A percentile compares a stretch with the other conserved stretches of the same genome.
These are phyloP conservation scores for Eutypa lata DNA, from an alignment of 2,329 filamentous ascomycete species.

Conservation along the genomic window DNA sequence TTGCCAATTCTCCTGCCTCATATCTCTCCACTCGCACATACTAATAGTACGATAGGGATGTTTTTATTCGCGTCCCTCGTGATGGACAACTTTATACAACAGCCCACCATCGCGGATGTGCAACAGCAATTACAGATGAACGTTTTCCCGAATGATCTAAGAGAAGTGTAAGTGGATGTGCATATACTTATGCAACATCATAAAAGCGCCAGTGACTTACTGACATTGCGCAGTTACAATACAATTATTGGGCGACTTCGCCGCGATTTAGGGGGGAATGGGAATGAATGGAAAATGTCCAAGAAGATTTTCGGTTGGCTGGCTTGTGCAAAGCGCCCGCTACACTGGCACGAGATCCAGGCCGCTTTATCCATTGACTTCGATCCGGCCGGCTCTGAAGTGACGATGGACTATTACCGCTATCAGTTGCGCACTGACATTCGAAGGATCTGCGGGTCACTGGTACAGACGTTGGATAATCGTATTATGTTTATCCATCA, in stretches of 20 bases:
- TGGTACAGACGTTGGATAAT: constrained; percentile 31
- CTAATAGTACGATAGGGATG: background rate
- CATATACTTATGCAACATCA: no score
- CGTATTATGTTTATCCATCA: constrained; percentile 36
- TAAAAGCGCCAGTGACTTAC: no score
- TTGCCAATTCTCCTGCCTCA: background rate
- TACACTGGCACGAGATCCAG: constrained; percentile 41
- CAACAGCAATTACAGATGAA: background rate
- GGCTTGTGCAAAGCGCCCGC: constrained; percentile 33
- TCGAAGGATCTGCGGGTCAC: constrained; percentile 32
- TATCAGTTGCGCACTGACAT: constrained; percentile 22
- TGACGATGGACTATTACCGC: constrained; percentile 22
- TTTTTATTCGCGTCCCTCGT: background rate
- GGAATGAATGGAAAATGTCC: constrained; percentile 9
- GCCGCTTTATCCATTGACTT: constrained; percentile 31
- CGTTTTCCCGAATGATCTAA: background rate
- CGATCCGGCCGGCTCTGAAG: constrained; percentile 23
- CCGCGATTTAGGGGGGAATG: constrained; percentile 4
- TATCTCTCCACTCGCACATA: no score
- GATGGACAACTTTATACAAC: background rate
- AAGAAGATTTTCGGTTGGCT: constrained; percentile 34
- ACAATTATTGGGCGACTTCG: background rate
- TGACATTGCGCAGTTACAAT: background rate
- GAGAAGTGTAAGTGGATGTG: background rate
- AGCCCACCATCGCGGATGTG: background rate